A percentile compares a stretch with the other conserved stretches of the same genome.
Conservation (phyloP, 2,329 filamentous ascomycete genomes). For the Fusarium aywerte region DNA sequence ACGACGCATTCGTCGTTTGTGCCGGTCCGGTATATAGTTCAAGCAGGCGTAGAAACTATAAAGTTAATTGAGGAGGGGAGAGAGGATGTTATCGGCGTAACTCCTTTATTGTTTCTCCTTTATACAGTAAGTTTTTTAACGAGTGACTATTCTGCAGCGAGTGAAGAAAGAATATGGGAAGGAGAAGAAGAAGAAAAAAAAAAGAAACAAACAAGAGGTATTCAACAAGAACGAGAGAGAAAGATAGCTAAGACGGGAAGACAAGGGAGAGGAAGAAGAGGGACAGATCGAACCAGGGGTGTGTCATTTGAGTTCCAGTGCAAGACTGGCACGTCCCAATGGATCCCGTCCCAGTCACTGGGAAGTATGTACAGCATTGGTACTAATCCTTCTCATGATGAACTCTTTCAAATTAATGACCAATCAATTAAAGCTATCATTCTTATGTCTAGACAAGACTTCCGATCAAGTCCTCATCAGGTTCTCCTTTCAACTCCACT, state of each 20-base stretch:
- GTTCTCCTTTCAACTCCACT: background rate
- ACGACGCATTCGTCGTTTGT: constrained; percentile 34
- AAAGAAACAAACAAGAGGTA: constrained; percentile 17
- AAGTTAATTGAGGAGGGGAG: background rate
- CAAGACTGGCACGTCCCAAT: constrained; percentile 26
- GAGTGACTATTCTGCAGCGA: constrained; percentile 20
- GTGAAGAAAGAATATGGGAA: constrained; percentile 13
- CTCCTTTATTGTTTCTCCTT: background rate
- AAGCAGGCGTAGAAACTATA: background rate
- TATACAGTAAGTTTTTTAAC: constrained; percentile 4
- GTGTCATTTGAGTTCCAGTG: constrained; percentile 30
- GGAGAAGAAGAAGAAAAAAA: constrained; percentile 12
- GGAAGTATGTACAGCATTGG: constrained; percentile 20
- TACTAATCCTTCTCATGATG: background rate
- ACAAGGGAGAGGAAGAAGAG: constrained; percentile 26
- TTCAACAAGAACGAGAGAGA: constrained; percentile 29
- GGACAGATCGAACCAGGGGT: constrained; percentile 1
- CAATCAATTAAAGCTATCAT: background rate
- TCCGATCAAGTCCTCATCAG: background rate
- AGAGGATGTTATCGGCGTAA: constrained; percentile 1
- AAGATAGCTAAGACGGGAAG: constrained; percentile 10
- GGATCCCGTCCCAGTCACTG: constrained; percentile 13
- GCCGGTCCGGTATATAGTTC: background rate
- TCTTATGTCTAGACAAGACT: background rate
- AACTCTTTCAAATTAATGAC: background rate